phyloP scores from a whole-genome alignment of 1,284 basidiomycete species.

The Irpex sp. region DNA sequence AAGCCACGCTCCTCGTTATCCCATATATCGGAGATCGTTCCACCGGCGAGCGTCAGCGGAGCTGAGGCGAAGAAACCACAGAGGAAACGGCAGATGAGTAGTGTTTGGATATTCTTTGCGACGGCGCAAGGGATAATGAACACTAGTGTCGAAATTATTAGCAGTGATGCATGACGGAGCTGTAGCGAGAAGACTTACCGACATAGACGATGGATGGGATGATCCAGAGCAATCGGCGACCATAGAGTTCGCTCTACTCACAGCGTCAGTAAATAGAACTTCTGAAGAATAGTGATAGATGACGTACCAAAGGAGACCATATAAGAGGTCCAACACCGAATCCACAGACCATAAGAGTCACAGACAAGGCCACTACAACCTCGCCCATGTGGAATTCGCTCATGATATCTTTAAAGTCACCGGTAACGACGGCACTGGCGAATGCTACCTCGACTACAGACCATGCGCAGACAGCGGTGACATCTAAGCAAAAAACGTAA shows the following conservation, averaged over 20 bases:
- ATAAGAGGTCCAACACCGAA: slow-evolving; percentile 49
- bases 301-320: slow-evolving; percentile 32
- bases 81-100: slow-evolving; percentile 64
- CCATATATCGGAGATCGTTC: slow-evolving; percentile 67
- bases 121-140: slow-evolving; percentile 34
- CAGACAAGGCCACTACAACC: slow-evolving; percentile 40
- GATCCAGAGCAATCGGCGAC: slow-evolving; percentile 52
- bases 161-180: neutral
- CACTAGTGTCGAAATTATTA: slow-evolving; percentile 26
- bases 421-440: slow-evolving; percentile 54
- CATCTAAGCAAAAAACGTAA: slow-evolving; percentile 12
- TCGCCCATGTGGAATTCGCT: slow-evolving; percentile 44
- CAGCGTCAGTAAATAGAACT: slow-evolving; percentile 42
- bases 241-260: slow-evolving; percentile 47
- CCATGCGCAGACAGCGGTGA: slow-evolving; percentile 21
- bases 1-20: slow-evolving; percentile 54
- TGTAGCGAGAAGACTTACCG: slow-evolving; percentile 18
- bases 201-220: slow-evolving; percentile 41
- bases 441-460: slow-evolving; percentile 43
- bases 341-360: slow-evolving; percentile 51
- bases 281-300: slow-evolving; percentile 12
- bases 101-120: slow-evolving; percentile 59
- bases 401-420: slow-evolving; percentile 37
- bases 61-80: slow-evolving; percentile 66
- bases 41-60: slow-evolving; percentile 61